Evolutionary conservation across 768 basidiomycete genomes (phyloP).

Genomic region (Trametes cingulata): DNA sequence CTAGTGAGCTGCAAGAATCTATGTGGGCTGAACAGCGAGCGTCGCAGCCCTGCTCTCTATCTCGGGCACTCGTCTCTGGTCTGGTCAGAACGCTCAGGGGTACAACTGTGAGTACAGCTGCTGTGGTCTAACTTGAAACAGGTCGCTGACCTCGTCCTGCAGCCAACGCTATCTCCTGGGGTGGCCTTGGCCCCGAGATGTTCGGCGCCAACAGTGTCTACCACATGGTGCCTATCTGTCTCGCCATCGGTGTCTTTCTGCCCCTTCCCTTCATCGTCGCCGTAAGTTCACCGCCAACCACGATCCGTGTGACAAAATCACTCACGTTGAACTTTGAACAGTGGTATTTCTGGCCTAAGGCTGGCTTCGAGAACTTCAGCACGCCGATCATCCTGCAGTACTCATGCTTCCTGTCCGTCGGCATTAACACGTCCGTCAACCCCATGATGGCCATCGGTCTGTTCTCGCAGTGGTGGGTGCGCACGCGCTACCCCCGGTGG

Average conservation of each 20-base stretch:
- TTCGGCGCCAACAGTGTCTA: slow-evolving; percentile 18
- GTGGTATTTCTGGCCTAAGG: slow-evolving; percentile 49
- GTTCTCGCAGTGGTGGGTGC: slow-evolving; percentile 48
- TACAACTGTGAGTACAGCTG: slow-evolving; percentile 44
- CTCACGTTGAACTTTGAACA: not conserved
- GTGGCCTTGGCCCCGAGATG: slow-evolving; percentile 43
- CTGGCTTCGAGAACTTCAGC: slow-evolving; percentile 48
- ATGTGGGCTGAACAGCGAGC: not conserved
- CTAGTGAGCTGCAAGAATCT: not conserved
- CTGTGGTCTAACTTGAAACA: no score
- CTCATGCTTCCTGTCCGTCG: slow-evolving; percentile 50
- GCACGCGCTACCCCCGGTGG: slow-evolving; percentile 39
- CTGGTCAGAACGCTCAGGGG: slow-evolving; percentile 51
- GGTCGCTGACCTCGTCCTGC: not conserved
- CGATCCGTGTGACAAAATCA: not conserved
- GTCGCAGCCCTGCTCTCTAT: slow-evolving; percentile 48
- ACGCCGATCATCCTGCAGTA: slow-evolving; percentile 45
- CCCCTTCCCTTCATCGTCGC: slow-evolving; percentile 54
- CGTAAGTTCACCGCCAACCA: slow-evolving; percentile 13
- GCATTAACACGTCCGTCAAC: slow-evolving; percentile 57
- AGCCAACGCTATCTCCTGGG: slow-evolving; percentile 53
- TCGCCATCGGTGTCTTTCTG: slow-evolving; percentile 52
- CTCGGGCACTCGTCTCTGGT: slow-evolving; percentile 52
- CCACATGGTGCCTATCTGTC: slow-evolving; percentile 34
- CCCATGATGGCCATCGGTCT: slow-evolving; percentile 45